Evolutionary conservation across 2,329 filamentous ascomycete genomes (phyloP), one percentile per base, ranked within the genome.

Genomic region (Zarea fungicola): DNA sequence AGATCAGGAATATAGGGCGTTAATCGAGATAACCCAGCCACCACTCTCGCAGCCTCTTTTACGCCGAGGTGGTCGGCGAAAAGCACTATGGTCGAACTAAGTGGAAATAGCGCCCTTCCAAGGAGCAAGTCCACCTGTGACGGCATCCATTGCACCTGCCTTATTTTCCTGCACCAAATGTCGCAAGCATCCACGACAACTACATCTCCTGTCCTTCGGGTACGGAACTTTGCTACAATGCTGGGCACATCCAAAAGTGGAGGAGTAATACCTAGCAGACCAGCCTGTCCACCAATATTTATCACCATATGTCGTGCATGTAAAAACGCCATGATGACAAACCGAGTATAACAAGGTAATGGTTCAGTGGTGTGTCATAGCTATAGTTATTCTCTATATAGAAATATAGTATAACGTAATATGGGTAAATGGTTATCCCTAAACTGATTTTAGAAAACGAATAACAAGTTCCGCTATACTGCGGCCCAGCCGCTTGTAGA

Each of bases 101-200:
- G 41, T 23, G 41, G 41, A 34, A 43, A 43, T 14, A 43, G 21
- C 6, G 26, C 41, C 11, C 11, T 43, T 6, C 16, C 9, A 22
- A 43, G 26, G 13, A 34, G 25, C 16, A 18, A 43, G n/a, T 41
- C n/a, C 6, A 41, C 6, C 28, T 14, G 14, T 25, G 23, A 41
- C n/a, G n/a, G 37, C n/a, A 41, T 41, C 37, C 13, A 41, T 41
- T 41, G 13, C 25, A 41, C 37, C 23, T 41, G n/a, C 13, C n/a
- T 14, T 41, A 41, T 41, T 41, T 41, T 41, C n/a, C 23, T 10
- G 28, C 23, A 26, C 37, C n/a, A 41, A 19, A 16, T 25, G 37
- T 25, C 28, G n/a, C 37, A 10, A 5, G 23, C 26, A 25, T 41
- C 37, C 13, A 41, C n/a, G 11, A 41, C 13, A 7, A 41, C 18